Conservation (phyloP, 2,329 filamentous ascomycete genomes). For the Fusarium temperatum region DNA sequence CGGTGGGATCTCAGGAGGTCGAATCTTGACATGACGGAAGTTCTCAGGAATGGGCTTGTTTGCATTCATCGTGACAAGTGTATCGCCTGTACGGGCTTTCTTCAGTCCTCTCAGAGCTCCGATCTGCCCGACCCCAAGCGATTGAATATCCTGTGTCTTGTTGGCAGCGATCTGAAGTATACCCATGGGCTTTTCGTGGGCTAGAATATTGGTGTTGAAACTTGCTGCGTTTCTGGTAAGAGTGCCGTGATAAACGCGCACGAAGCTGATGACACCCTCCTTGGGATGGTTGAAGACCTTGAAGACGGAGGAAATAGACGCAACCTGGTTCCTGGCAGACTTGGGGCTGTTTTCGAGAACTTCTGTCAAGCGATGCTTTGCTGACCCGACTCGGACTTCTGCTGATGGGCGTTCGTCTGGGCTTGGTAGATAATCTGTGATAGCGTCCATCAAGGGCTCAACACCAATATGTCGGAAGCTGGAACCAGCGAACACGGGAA, state of each 20-base stretch:
- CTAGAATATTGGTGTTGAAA: conserved; percentile 86
- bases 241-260: conserved; percentile 88
- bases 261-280: conserved; percentile 88
- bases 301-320: conserved; percentile 77
- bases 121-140: conserved; percentile 87
- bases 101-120: conserved; percentile 93
- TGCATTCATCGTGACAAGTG: conserved; percentile 77
- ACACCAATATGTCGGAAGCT: conserved; percentile 96
- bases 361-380: conserved; percentile 48
- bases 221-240: conserved; percentile 77
- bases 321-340: conserved; percentile 47
- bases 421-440: conserved; percentile 86
- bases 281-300: conserved; percentile 92
- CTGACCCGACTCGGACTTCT: conserved; percentile 75
- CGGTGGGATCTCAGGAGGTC: conserved; percentile 88
- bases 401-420: conserved; percentile 83
- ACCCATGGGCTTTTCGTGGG: conserved; percentile 81
- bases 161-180: conserved; percentile 90
- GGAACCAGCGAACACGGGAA: conserved; percentile 89
- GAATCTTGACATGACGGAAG: conserved; percentile 80
- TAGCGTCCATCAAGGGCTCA: conserved; percentile 87
- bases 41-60: conserved; percentile 71
- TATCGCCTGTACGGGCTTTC: conserved; percentile 92
- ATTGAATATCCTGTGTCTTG: conserved; percentile 83
- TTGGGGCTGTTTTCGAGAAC: conserved; percentile 54